Percentiles rank a stretch among this genome's conserved stretches.
Conservation (phyloP, 257 asterid species). For the Solanum etuberosum region DNA sequence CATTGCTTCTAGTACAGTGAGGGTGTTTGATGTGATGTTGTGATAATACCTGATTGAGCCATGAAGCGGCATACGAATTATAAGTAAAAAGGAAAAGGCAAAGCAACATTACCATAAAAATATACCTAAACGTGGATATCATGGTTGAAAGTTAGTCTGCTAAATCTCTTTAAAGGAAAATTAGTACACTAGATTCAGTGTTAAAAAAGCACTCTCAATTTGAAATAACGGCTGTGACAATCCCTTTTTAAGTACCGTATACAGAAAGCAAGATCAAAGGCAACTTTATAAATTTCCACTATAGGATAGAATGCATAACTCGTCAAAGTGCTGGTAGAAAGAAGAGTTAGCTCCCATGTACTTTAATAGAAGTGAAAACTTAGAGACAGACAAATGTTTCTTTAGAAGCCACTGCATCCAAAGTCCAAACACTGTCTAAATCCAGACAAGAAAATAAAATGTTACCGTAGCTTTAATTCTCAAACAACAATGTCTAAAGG, state of each 20-base stretch:
- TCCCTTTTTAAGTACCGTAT: neutral
- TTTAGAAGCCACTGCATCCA: neutral
- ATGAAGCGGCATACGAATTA: neutral
- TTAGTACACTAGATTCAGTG: neutral
- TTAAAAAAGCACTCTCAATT: neutral
- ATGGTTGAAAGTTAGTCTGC: neutral
- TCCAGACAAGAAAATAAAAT: neutral
- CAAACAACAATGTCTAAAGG: neutral
- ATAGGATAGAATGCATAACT: neutral
- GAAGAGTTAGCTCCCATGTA: neutral
- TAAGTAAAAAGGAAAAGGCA: neutral
- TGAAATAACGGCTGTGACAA: neutral
- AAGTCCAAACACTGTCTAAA: neutral
- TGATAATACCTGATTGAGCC: constrained; percentile 63
- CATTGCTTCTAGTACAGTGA: constrained; percentile 70
- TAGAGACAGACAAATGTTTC: neutral
- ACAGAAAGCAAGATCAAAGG: neutral
- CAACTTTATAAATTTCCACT: neutral
- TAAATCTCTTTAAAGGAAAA: neutral
- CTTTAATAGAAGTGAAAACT: neutral
- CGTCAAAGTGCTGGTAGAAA: neutral
- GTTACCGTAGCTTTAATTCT: neutral
- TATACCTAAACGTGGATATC: neutral
- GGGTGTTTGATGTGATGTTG: constrained; percentile 86
- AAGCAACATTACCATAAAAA: neutral